These are phyloP conservation scores for Jackrogersella multiformis DNA, from an alignment of 495 filamentous ascomycete species.

Conservation along the genomic window DNA sequence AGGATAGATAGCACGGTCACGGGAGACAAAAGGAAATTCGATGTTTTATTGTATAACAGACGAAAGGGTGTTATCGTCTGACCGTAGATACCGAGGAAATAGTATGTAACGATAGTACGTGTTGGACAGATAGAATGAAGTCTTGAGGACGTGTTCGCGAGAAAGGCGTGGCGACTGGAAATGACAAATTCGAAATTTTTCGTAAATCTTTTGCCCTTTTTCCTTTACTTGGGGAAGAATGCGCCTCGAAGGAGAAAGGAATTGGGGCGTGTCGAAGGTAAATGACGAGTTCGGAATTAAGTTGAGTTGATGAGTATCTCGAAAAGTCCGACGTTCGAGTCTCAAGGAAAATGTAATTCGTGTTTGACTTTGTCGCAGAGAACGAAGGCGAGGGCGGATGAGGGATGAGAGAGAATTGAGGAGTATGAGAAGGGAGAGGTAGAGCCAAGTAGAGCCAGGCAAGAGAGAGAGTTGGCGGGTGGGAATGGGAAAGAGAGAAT, in stretches of 20 bases:
- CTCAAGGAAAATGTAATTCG: conserved; percentile 36
- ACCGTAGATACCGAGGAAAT: conserved; percentile 14
- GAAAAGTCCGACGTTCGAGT: conserved; percentile 40
- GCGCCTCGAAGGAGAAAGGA: conserved; percentile 40
- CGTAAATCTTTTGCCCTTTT: no score
- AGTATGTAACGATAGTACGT: conserved; percentile 25
- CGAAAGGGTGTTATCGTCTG: conserved; percentile 25
- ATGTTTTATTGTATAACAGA: conserved; percentile 21
- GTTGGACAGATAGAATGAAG: conserved; percentile 41
- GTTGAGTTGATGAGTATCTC: conserved; percentile 35
- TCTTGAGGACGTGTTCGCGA: conserved; percentile 29
- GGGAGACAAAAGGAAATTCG: conserved; percentile 43
- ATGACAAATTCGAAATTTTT: conserved; percentile 31
- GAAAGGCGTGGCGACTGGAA: conserved; percentile 33
- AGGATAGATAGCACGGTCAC: conserved; percentile 31
- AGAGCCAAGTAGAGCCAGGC: conserved; percentile 20
- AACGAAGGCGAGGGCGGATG: conserved; percentile 27
- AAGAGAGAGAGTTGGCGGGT: conserved; percentile 41
- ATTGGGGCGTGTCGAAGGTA: conserved; percentile 36
- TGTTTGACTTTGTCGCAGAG: conserved; percentile 35
- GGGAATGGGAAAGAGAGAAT: conserved; percentile 42
- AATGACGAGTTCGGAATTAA: conserved; percentile 41
- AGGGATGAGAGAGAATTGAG: conserved; percentile 42
- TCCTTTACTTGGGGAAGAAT: conserved; percentile 30
- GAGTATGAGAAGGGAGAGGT: conserved; percentile 46